Evolutionary conservation across 2,329 filamentous ascomycete species (phyloP).

Genomic region (Microcyclosporella mali): DNA sequence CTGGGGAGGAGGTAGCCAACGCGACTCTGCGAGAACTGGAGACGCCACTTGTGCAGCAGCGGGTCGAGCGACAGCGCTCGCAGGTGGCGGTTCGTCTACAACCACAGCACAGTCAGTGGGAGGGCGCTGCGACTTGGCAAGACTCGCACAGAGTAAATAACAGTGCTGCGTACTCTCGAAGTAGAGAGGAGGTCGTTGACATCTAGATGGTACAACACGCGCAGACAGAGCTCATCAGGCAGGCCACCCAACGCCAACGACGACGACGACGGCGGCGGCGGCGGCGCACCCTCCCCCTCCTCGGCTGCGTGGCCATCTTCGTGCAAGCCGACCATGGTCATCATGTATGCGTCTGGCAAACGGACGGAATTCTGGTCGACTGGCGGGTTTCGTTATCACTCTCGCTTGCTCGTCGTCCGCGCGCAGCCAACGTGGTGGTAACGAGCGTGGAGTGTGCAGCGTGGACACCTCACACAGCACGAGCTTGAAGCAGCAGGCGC

Average conservation of each 20-base stretch:
- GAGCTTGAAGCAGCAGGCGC: no score
- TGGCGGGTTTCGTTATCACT: no score
- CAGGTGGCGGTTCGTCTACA: conserved; percentile 56
- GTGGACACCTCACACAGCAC: no score
- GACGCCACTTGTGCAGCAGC: conserved; percentile 58
- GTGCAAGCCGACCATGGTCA: no score
- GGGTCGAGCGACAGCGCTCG: conserved; percentile 58
- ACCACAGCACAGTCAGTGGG: conserved; percentile 3
- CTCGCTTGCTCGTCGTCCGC: no score
- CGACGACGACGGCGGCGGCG: background rate
- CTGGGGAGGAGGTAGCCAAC: conserved; percentile 53
- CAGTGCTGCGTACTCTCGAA: conserved; percentile 36
- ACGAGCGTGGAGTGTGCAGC: no score
- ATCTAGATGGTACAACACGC: conserved; percentile 41
- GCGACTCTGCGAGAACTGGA: conserved; percentile 50
- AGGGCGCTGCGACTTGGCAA: no score
- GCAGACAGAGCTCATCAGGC: conserved; percentile 42
- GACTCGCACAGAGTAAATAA: no score
- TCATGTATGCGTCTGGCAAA: no score
- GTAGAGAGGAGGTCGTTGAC: conserved; percentile 41
- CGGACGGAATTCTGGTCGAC: no score
- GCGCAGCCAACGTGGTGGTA: no score
- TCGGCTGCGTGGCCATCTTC: no score
- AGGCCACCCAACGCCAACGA: conserved; percentile 13
- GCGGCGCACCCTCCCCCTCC: background rate